Percentiles rank a stretch among this genome's conserved stretches.
Conservation (phyloP, 2,329 filamentous ascomycete genomes). For the Fusarium nodosum region DNA sequence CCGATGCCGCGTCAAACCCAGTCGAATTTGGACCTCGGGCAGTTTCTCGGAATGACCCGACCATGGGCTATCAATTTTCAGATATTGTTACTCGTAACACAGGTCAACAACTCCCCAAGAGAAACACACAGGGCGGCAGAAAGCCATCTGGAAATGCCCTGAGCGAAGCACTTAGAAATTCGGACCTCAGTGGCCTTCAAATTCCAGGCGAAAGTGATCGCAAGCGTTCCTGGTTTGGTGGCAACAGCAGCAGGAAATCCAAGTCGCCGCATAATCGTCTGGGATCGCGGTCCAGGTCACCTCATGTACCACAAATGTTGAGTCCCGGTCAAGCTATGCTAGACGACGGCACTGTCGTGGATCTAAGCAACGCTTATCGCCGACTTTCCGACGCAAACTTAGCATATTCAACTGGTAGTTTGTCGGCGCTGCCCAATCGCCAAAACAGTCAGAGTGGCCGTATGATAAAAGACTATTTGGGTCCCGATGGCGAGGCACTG, state of each 20-base stretch:
- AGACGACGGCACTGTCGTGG: slow-evolving; percentile 72
- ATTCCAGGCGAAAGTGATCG: slow-evolving; percentile 63
- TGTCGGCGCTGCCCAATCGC: slow-evolving; percentile 72
- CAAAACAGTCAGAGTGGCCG: slow-evolving; percentile 64
- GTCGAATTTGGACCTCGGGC: slow-evolving; percentile 60
- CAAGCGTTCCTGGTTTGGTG: slow-evolving; percentile 56
- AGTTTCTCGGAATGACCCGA: slow-evolving; percentile 57
- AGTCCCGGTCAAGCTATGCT: slow-evolving; percentile 62
- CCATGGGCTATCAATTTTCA: slow-evolving; percentile 71
- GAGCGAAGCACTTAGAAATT: slow-evolving; percentile 67
- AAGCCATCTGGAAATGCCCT: slow-evolving; percentile 57
- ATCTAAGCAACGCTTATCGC: slow-evolving; percentile 78
- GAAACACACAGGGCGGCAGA: slow-evolving; percentile 62
- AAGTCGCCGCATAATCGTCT: slow-evolving; percentile 68
- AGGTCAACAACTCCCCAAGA: slow-evolving; percentile 65
- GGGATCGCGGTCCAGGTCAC: slow-evolving; percentile 57
- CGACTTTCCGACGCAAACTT: slow-evolving; percentile 79
- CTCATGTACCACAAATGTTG: slow-evolving; percentile 45
- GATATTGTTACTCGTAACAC: slow-evolving; percentile 68
- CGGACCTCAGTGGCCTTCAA: slow-evolving; percentile 64
- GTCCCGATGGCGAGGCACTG: slow-evolving; percentile 75
- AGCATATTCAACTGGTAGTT: slow-evolving; percentile 71
- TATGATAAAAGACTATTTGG: slow-evolving; percentile 76
- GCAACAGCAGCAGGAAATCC: slow-evolving; percentile 59
- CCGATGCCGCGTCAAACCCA: slow-evolving; percentile 65